Evolutionary conservation across 805 yeast genomes (phyloP).

Genomic region (Teunomyces gatunensis): DNA sequence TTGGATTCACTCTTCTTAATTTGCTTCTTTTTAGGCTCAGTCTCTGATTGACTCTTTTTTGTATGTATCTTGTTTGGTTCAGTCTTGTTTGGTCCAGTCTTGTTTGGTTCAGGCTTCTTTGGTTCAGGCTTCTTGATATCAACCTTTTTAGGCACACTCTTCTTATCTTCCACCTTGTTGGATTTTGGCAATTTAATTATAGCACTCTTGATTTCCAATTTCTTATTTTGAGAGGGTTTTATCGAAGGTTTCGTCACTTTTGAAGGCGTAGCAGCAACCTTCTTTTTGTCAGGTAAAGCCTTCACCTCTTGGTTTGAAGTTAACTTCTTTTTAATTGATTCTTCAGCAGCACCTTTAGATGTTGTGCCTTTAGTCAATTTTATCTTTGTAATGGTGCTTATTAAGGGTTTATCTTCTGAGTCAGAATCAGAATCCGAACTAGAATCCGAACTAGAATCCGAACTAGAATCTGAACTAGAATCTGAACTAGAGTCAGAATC

Average conservation of each 20-base stretch:
- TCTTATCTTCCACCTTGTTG: too few relatives aligned
- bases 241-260: too few relatives aligned
- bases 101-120: background rate
- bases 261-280: too few relatives aligned
- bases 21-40: background rate
- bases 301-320: too few relatives aligned
- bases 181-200: too few relatives aligned
- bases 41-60: too few relatives aligned
- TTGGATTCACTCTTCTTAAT: background rate
- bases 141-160: too few relatives aligned
- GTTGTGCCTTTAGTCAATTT: background rate
- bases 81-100: background rate
- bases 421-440: background rate
- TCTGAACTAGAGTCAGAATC: background rate
- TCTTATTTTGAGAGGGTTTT: too few relatives aligned
- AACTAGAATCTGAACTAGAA: background rate
- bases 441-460: background rate
- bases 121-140: background rate
- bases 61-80: too few relatives aligned
- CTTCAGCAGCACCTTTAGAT: background rate
- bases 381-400: background rate
- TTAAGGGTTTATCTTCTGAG: background rate
- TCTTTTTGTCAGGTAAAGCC: too few relatives aligned
- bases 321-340: too few relatives aligned
- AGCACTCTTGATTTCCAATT: too few relatives aligned